Evolutionary conservation across 2,329 filamentous ascomycete genomes (phyloP).

Genomic region (Sporothrix brasiliensis): DNA sequence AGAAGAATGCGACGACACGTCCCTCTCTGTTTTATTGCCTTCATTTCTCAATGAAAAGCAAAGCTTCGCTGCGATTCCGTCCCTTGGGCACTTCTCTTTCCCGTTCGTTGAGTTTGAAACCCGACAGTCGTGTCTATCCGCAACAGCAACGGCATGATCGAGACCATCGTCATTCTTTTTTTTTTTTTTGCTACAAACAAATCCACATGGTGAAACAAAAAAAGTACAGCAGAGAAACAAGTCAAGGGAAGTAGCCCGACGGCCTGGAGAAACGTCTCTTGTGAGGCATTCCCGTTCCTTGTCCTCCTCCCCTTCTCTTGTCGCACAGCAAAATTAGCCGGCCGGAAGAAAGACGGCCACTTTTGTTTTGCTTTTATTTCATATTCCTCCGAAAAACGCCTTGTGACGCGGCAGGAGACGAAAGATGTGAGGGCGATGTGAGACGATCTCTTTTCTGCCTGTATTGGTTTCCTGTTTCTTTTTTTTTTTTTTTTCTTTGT

Average conservation of each 20-base stretch:
- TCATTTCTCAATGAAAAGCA: neutral
- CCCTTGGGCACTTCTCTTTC: neutral
- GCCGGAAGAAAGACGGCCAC: slow-evolving; percentile 5
- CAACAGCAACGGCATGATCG: neutral
- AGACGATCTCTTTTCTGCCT: slow-evolving; percentile 25
- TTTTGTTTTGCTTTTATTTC: neutral
- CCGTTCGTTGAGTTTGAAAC: slow-evolving; percentile 4
- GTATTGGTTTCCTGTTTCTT: neutral
- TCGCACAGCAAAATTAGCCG: slow-evolving; percentile 24
- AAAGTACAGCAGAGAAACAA: neutral
- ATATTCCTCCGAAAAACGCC: neutral
- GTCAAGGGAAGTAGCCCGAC: neutral
- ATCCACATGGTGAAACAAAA: slow-evolving; percentile 16
- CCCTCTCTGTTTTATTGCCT: neutral
- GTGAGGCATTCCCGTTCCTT: neutral
- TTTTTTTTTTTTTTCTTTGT: neutral
- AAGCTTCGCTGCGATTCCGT: neutral
- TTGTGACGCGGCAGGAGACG: slow-evolving; percentile 9
- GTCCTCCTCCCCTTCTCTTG: neutral
- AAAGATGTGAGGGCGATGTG: slow-evolving; percentile 16
- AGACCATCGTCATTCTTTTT: neutral
- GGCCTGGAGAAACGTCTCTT: neutral
- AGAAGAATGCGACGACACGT: neutral
- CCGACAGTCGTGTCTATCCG: neutral
- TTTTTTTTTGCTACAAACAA: neutral